phyloP scores from a whole-genome alignment of 768 basidiomycete species.

The Aureoboletus auriporus region DNA sequence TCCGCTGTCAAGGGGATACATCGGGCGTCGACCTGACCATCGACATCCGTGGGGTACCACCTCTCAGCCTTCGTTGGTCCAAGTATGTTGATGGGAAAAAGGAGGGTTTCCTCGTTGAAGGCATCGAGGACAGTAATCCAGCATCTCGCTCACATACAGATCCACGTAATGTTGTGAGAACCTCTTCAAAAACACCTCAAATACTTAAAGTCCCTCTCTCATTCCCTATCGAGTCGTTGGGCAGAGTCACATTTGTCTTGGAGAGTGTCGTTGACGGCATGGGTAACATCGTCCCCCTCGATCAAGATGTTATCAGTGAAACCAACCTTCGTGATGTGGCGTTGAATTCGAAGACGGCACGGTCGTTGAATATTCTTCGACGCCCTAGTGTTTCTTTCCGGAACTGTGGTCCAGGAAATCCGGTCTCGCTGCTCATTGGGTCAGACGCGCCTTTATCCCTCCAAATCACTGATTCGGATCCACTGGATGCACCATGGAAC shows the following conservation, averaged over 20 bases:
- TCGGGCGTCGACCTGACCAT: conserved; percentile 54
- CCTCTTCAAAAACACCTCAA: conserved; percentile 39
- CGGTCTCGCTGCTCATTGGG: conserved; percentile 69
- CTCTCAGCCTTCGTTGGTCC: conserved; percentile 74
- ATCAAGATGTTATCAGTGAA: conserved; percentile 27
- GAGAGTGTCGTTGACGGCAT: conserved; percentile 81
- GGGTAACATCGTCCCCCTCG: conserved; percentile 65
- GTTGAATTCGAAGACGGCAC: conserved; percentile 44
- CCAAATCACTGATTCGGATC: conserved; percentile 48
- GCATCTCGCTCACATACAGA: conserved; percentile 27
- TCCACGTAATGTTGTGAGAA: conserved; percentile 19
- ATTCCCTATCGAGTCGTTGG: conserved; percentile 57
- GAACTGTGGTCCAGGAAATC: conserved; percentile 65
- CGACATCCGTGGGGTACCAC: conserved; percentile 68
- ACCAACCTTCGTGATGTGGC: conserved; percentile 20
- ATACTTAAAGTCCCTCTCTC: conserved; percentile 65
- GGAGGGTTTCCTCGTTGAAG: conserved; percentile 78
- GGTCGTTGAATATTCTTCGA: conserved; percentile 66
- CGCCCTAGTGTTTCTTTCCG: conserved; percentile 72
- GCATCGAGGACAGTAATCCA: conserved; percentile 62
- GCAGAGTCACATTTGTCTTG: conserved; percentile 68
- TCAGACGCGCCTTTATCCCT: conserved; percentile 57
- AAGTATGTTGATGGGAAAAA: conserved; percentile 60
- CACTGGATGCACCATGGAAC: conserved; percentile 67
- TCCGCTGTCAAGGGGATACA: conserved; percentile 70